Evolutionary conservation across 768 basidiomycete species (phyloP), one percentile per base, ranked within the genome.

Genomic region (Mycena indigotica): DNA sequence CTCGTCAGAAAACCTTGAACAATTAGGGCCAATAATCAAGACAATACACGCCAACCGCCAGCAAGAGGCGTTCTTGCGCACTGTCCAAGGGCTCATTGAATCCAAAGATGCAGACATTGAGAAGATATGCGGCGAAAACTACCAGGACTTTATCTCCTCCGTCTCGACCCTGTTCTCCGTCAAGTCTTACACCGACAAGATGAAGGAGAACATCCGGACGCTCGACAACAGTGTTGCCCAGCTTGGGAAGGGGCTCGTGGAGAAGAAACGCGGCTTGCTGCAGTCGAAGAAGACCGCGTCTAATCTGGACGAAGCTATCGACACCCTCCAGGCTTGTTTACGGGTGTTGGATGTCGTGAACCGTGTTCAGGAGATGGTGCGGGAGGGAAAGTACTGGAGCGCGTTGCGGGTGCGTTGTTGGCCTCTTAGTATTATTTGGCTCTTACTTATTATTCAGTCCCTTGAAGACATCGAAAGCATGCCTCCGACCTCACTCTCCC

Each of bases 21-120:
- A 96, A 64, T 86, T 98, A 15, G 95, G 91, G 24, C 95, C 95
- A 28, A 86, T 98, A 30, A 93, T 98, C 72, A 95, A 93, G 72
- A 91, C 94, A 63, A 92, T 97, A 63, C 89, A 95, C 73, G 84
- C 86, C 63, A 91, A 85, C 69, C 80, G 89, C 51, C 90, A 92
- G 65, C 94, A 97, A 67, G 95, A 97, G 55, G 82, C 85, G 12
- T 98, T 93, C 73, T 82, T 98, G 54, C 84, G 89, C 52, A 91
- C 88, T 41, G 77, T 98, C 40, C 88, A 91, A 67, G 80, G 77
- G n/a, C 89, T 98, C 66, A 89, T 98, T 57, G 87, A 93, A 67
- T 86, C 94, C 62, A 97, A 98, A 76, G 97, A 99, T 71, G 81
- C 84, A 59, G 96, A 98, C 73, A 99, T 99, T 71, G 93, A 98